A percentile compares a stretch with the other conserved stretches of the same genome.
These are phyloP conservation scores for Podaxis pistillaris DNA, from an alignment of 768 basidiomycete genomes.

Conservation along the genomic window DNA sequence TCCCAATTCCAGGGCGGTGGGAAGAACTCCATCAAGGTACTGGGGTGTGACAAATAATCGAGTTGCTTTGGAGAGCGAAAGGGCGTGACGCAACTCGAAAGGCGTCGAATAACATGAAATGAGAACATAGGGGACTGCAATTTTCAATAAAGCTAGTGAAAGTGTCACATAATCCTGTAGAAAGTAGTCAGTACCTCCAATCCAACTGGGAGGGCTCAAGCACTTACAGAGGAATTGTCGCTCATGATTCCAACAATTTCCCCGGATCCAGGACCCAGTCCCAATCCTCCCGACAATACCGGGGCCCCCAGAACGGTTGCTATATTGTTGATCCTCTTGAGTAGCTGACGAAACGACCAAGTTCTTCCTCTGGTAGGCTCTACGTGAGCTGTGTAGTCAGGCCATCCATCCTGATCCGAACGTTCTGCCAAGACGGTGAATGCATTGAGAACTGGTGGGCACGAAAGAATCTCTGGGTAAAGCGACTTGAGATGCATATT, in stretches of 20 bases:
- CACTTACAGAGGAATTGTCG: slow-evolving; percentile 61
- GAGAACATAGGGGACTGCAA: slow-evolving; percentile 29
- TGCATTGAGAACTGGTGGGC: slow-evolving; percentile 47
- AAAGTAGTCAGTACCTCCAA: background rate
- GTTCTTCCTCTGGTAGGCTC: slow-evolving; percentile 49
- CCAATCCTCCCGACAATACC: slow-evolving; percentile 50
- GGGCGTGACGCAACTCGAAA: slow-evolving; percentile 33
- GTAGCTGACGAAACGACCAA: slow-evolving; percentile 45
- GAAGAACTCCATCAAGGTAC: slow-evolving; percentile 25
- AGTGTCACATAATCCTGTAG: slow-evolving; percentile 33
- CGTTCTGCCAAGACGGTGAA: slow-evolving; percentile 53
- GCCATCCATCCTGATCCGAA: slow-evolving; percentile 51
- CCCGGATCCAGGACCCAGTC: slow-evolving; percentile 39
- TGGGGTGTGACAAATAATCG: slow-evolving; percentile 32
- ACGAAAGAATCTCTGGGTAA: slow-evolving; percentile 48
- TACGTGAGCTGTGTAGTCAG: slow-evolving; percentile 53
- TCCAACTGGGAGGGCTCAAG: too few species aligned
- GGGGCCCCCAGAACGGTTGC: slow-evolving; percentile 54
- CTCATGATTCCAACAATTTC: slow-evolving; percentile 69
- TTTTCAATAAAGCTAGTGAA: slow-evolving; percentile 27
- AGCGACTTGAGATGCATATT: slow-evolving; percentile 56
- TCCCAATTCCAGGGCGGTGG: slow-evolving; percentile 30
- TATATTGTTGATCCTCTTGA: slow-evolving; percentile 48
- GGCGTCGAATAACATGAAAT: slow-evolving; percentile 35
- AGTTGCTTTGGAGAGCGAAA: slow-evolving; percentile 29